Evolutionary conservation across 73 alveolate species (phyloP), one percentile per base, ranked within the genome.

Genomic region (Tetrahymena borealis): DNA sequence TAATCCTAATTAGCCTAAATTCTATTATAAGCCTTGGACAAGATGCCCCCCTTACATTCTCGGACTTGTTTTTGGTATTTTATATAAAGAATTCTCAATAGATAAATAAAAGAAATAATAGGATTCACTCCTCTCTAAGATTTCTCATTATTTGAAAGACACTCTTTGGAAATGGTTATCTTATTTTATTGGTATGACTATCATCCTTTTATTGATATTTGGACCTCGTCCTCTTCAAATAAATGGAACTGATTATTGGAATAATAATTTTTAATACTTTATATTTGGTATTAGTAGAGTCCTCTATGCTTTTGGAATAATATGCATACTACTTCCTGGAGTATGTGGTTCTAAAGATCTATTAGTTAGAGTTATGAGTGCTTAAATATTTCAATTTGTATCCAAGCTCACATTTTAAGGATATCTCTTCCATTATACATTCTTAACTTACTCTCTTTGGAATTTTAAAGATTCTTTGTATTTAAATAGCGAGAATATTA

Each of bases 1-100:
- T 13, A 79, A 35, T 42, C 33, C 28, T 42, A 32, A 42, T 33
- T 42, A 33, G 91, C 9, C n/a, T 10, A 16, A 33, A 4, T 42
- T 43, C 32, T 91, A 91, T 91, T 42, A 33, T 31, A 91, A 91
- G 11, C 79, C 91, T 91, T 91, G 79, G 40, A 32, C 38, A 32
- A 91, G 94, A 43, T 7, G 39, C 1, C 94, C 94, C 20, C 94
- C 94, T 32, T 91, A 91, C 38, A 33, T 91, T 32, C 33, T 91
- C 35, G 94, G 94, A 31, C 37, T 91, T 33, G 8, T 43, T 0
- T 40, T 91, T 33, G 94, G 94, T 91, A 42, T 91, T 24, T 32
- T 41, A 4, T 91, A 91, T 42, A 91, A 90, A 42, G 94, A 91
- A 42, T 42, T n/a, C 24, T 20, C 35, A 43, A 33, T 43, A 91